Evolutionary conservation across 306 rosid genomes (phyloP).

Genomic region (Fragaria ananassa): DNA sequence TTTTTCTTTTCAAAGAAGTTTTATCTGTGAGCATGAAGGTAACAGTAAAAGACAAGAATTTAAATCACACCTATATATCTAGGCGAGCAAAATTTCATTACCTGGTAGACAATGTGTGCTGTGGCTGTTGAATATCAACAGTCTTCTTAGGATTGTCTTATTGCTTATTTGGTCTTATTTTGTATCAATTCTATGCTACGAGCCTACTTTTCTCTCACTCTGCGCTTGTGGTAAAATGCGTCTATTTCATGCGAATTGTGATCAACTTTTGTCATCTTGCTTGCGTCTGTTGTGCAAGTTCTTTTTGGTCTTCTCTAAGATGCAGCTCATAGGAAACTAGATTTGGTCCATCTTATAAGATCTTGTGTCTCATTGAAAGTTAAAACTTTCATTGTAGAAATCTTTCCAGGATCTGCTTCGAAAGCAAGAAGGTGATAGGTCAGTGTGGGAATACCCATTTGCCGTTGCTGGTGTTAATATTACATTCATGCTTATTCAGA

Average conservation of each 20-base stretch:
- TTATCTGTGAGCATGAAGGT: not conserved
- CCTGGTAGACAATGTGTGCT: not conserved
- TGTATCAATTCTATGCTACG: not conserved
- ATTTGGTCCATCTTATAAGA: constrained; percentile 21
- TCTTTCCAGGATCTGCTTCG: constrained; percentile 93
- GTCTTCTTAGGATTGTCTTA: not conserved
- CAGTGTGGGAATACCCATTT: constrained; percentile 99
- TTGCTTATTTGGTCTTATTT: not conserved
- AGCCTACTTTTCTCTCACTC: not conserved
- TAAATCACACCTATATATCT: not conserved
- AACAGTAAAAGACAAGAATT: not conserved
- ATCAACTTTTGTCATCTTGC: not conserved
- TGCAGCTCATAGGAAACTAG: constrained; percentile 1
- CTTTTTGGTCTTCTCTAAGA: not conserved
- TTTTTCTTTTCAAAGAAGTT: not conserved
- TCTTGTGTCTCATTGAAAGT: constrained; percentile 12
- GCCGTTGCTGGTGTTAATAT: constrained; percentile 99
- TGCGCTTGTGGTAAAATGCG: not conserved
- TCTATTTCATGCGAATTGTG: not conserved
- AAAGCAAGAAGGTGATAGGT: constrained; percentile 96
- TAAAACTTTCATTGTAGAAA: constrained; percentile 55
- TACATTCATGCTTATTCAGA: constrained; percentile 97
- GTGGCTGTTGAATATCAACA: not conserved
- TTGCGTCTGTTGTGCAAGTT: not conserved
- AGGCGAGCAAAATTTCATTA: not conserved